Conservation (phyloP, 257 asterid species). For the Nicotiana knightiana region DNA sequence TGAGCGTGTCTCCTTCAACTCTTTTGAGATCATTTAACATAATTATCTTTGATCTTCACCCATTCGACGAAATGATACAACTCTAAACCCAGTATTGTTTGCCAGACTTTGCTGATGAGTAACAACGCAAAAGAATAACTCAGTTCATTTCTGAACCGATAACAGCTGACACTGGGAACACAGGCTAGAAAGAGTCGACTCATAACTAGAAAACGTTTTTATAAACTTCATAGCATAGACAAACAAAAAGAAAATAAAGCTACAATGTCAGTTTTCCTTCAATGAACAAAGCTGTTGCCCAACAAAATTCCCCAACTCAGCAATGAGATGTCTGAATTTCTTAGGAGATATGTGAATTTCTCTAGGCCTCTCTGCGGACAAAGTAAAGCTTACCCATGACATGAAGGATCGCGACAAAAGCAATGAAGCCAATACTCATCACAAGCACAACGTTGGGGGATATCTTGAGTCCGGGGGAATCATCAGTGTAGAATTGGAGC, state of each 20-base stretch:
- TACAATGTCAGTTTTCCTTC: not conserved
- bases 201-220: not conserved
- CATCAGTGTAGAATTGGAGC: conserved; percentile 25
- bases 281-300: not conserved
- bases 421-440: conserved; percentile 23
- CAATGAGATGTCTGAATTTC: not conserved
- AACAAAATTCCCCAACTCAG: conserved; percentile 2
- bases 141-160: not conserved
- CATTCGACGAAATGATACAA: too few species aligned
- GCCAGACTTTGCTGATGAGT: not conserved
- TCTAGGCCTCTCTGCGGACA: conserved; percentile 12
- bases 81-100: too few species aligned
- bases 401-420: conserved; percentile 15
- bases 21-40: too few species aligned
- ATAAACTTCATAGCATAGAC: not conserved
- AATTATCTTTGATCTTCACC: too few species aligned
- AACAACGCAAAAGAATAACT: not conserved
- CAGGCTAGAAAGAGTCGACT: not conserved
- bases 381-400: conserved; percentile 26
- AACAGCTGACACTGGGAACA: not conserved
- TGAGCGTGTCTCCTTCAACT: too few species aligned
- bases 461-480: conserved; percentile 18
- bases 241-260: not conserved
- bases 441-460: conserved; percentile 20
- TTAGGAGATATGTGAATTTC: not conserved